Evolutionary conservation across 495 filamentous ascomycete genomes (phyloP).

Genomic region (Schizothecium vesticola): DNA sequence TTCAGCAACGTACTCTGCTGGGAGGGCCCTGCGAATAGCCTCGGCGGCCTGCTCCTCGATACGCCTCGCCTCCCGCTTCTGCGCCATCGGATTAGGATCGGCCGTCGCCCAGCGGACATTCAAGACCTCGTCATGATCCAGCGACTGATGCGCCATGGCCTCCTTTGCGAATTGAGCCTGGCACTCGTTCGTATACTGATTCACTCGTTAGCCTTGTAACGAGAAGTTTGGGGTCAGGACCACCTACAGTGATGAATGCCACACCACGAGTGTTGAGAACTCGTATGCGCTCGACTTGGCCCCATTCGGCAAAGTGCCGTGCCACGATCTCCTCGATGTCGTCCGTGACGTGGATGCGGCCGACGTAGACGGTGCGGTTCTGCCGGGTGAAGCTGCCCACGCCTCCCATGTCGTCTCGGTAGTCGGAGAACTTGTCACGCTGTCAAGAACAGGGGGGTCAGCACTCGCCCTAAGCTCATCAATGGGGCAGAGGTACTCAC

Average conservation of each 20-base stretch:
- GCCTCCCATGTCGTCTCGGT: slow-evolving; percentile 94
- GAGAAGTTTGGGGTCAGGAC: background rate
- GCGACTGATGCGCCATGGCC: slow-evolving; percentile 74
- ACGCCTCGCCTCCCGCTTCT: slow-evolving; percentile 81
- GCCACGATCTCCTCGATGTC: slow-evolving; percentile 97
- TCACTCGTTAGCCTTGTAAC: background rate
- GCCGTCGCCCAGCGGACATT: slow-evolving; percentile 97
- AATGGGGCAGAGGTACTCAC: background rate
- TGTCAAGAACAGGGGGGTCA: background rate
- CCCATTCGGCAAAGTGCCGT: slow-evolving; percentile 91
- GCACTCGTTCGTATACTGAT: slow-evolving; percentile 60
- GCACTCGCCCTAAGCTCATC: background rate
- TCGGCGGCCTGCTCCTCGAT: slow-evolving; percentile 99
- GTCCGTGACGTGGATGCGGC: slow-evolving; percentile 91
- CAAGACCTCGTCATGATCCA: slow-evolving; percentile 81
- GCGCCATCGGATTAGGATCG: slow-evolving; percentile 92
- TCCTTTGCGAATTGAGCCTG: slow-evolving; percentile 89
- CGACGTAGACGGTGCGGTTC: slow-evolving; percentile 89
- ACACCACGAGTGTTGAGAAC: slow-evolving; percentile 91
- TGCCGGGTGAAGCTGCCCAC: slow-evolving; percentile 85
- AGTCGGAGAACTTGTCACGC: slow-evolving; percentile 78
- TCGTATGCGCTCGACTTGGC: slow-evolving; percentile 77
- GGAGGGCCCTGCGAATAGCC: slow-evolving; percentile 84
- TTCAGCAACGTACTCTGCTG: slow-evolving; percentile 86
- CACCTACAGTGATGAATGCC: slow-evolving; percentile 68